Base-by-base conservation (phyloP, 2,329 filamentous ascomycete species). In the Clarireedia paspali region DNA sequence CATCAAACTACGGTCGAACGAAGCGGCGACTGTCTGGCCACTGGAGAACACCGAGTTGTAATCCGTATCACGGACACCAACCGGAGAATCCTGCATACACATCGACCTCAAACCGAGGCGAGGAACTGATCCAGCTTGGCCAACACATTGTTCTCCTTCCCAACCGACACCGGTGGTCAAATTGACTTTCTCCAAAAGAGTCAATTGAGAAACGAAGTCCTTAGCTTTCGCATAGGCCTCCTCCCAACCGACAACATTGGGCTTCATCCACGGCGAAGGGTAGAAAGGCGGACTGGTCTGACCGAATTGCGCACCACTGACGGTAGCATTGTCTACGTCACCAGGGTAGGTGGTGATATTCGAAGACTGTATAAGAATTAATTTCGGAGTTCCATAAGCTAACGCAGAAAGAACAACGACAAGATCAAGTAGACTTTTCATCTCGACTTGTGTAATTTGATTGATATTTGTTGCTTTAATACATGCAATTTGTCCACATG, bases 141-240 rank as follows among this genome's bases (percentile, higher is more conserved):
- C 68, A 15, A 69, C 65, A 56, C 66, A 69, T 53, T 64, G 63
- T 48, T 66, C 63, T n/a, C 59, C 59, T 48, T 62, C 36, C 59
- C 61, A 62, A 38, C 63, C 65, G 27, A 85, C 84, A 70, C 92
- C 92, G 0, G 91, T 96, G 2, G 92, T 97, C 61, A 99, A 71
- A 71, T 97, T 97, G 71, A 97, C 90, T 72, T 92, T 92, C 69
- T 92, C 88, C 3, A 87, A 84, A 53, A 92, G 70, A 0, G 87
- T 91, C 83, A 92, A 87, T 50, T 82, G 79, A 52, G 82, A 80
- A 12, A 92, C 88, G 27, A 91, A 71, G 3, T 75, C 72, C 57
- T 82, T 78, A 0, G 88, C 88, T 64, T 87, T 89, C 48, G 72
- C 72, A 67, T 91, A 92, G 62, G 86, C 88, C 23, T 81, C 80